Base-by-base conservation (phyloP, 2,329 filamentous ascomycete species). In the Diaporthe amygdali region DNA sequence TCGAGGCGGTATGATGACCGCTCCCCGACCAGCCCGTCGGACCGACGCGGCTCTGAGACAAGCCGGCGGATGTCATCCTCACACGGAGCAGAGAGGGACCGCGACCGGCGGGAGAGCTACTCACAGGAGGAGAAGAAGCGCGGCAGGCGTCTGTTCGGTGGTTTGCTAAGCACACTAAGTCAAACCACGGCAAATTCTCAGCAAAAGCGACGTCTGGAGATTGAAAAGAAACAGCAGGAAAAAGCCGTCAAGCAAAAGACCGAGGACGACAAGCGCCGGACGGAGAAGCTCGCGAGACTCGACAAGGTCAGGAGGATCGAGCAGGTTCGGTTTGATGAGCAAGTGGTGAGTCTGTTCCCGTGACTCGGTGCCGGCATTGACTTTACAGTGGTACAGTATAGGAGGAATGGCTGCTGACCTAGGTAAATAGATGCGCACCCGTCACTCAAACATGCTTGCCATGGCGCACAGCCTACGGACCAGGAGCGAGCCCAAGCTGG, bases 111-210 rank as follows among this genome's bases (percentile, higher is more conserved):
- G 64, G 82, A 80, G 74, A 84, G 79, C 69, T 82, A 87, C 66
- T 82, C 85, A 34, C 84, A 91, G 70, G 93, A 97, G 77, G 96
- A 98, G 79, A 94, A 92, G 81, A 94, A 93, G 79, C 92, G 96
- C 46, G 93, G 94, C 27, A 92, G 93, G 81, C 89, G 96, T 67
- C 86, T 98, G 72, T 98, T 98, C 79, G 95, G 96, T 73, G 93
- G 92, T 44, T 83, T 97, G 70, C 85, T 96, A 72, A 93, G 88
- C 79, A 94, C 93, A 46, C 87, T 97, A 72, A 94, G 92, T 81
- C 93, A 96, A 82, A 91, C 88, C 76, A 88, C 87, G 78, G 88
- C 85, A 75, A 86, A 79, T 84, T 86, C 83, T 75, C 89, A 86
- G 84, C 90, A 92, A 82, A 92, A 89, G 82, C 91, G 90, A 76